Conservation (phyloP, 2,329 filamentous ascomycete species). For the Colletotrichum caudatum region DNA sequence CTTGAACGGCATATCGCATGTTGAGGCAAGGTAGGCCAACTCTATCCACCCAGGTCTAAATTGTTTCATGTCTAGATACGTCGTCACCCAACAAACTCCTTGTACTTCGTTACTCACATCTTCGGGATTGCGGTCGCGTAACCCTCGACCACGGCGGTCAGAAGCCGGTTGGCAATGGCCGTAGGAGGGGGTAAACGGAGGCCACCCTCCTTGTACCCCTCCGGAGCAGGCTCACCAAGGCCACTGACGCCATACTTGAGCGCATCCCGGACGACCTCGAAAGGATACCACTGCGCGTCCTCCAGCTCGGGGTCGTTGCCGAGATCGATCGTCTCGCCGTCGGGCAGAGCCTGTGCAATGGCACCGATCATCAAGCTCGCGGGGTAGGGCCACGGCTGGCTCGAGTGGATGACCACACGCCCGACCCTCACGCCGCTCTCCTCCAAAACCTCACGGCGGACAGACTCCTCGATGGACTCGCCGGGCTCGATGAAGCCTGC, state of each 20-base stretch:
- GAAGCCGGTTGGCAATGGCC: slow-evolving; percentile 92
- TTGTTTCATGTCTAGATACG: slow-evolving; percentile 34
- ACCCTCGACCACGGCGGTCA: slow-evolving; percentile 82
- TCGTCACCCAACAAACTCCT: background rate
- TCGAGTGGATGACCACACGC: slow-evolving; percentile 83
- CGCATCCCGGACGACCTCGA: slow-evolving; percentile 84
- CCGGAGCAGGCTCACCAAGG: slow-evolving; percentile 72
- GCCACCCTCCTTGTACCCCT: slow-evolving; percentile 79
- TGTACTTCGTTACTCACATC: slow-evolving; percentile 52
- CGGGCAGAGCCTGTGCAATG: slow-evolving; percentile 84
- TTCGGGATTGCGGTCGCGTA: slow-evolving; percentile 71
- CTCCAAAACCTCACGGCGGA: slow-evolving; percentile 87
- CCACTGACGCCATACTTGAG: slow-evolving; percentile 75
- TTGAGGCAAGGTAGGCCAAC: background rate
- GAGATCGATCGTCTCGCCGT: slow-evolving; percentile 83
- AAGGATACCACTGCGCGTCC: slow-evolving; percentile 86
- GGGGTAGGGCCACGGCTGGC: slow-evolving; percentile 90
- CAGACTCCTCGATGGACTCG: slow-evolving; percentile 87
- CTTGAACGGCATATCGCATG: background rate
- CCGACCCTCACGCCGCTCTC: slow-evolving; percentile 83
- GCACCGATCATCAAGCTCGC: slow-evolving; percentile 89
- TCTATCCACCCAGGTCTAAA: slow-evolving; percentile 47
- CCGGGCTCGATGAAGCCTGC: slow-evolving; percentile 89
- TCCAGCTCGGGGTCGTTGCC: slow-evolving; percentile 93
- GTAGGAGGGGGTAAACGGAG: slow-evolving; percentile 86